These are phyloP conservation scores for Neopestalotiopsis sp. DNA, from an alignment of 2,329 filamentous ascomycete species.

Conservation along the genomic window DNA sequence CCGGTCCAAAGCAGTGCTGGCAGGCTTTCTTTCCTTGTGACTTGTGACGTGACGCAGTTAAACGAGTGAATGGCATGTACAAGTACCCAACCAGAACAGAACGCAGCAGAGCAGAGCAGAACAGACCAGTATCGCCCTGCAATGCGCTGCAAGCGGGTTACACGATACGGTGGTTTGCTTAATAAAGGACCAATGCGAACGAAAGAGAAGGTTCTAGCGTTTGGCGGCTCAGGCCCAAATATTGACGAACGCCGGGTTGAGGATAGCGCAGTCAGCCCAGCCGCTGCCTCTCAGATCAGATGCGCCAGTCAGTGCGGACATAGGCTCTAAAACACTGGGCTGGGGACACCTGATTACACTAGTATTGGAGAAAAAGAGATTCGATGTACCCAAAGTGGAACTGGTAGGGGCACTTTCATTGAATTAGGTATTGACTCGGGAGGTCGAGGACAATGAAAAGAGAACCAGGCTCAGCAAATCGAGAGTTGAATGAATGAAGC, in stretches of 20 bases:
- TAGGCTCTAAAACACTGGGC: background rate
- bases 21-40: background rate
- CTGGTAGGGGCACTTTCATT: background rate
- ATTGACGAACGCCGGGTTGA: slow-evolving; percentile 4
- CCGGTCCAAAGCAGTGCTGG: background rate
- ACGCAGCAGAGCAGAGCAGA: too few relatives aligned
- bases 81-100: background rate
- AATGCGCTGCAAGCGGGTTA: background rate
- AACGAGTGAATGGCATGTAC: background rate
- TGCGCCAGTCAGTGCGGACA: background rate
- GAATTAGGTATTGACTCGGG: background rate
- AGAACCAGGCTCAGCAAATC: background rate
- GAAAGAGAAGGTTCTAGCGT: slow-evolving; percentile 16
- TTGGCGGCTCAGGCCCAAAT: slow-evolving; percentile 4
- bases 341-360: background rate
- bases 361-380: background rate
- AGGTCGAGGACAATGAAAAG: background rate
- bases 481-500: background rate
- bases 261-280: slow-evolving; percentile 5
- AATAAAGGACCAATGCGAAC: slow-evolving; percentile 14
- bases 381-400: background rate
- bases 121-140: background rate
- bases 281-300: background rate
- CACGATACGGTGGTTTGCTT: background rate
- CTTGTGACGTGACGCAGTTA: background rate